Evolutionary conservation across 1,284 basidiomycete species (phyloP), one percentile per base, ranked within the genome.

Genomic region (Ganoderma multipileum): DNA sequence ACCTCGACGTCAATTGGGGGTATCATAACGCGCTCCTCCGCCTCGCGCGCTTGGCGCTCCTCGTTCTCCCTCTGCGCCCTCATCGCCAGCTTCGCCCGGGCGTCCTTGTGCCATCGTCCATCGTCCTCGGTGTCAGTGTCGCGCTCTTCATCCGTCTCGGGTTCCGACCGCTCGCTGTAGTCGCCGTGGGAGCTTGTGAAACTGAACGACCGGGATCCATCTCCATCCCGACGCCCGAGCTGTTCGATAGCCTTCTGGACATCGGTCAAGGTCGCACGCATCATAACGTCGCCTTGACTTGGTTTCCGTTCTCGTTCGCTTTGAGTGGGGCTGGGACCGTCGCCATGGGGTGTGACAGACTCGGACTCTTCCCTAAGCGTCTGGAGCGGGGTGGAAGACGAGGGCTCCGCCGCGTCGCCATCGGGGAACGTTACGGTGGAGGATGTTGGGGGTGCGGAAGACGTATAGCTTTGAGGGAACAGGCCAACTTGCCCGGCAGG

Each of bases 401-500:
- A 16, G 73, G 71, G 44, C 11, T 63, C 67, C 4, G 65, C 60
- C 16, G 58, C 16, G 20, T 42, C 61, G 11, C 66, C 50, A 38
- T 71, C 70, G 16, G 74, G 72, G 59, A 73, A 75, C 3, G 74
- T 54, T 38, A 76, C 67, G 63, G 64, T 47, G 68, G 73, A 67
- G 68, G 79, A 72, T 20, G 87, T 72, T 16, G 88, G 86, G 0
- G 87, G 85, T 1, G 84, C 85, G 5, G 89, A 82, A 0, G 93
- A 87, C 2, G 96, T 98, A 80, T 99, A 99, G 70, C 90, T 92
- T 75, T 94, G 89, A 3, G 97, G 98, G 78, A 99, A 99, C 11
- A 99, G 85, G 11, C 97, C 97, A 36, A 89, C 83, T 78, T 92
- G 91, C 6, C 96, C 97, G 36, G 87, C 84, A 18, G 88, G 79